A percentile compares a stretch with the other conserved stretches of the same genome.
Evolutionary conservation across 805 yeast species (phyloP).

Genomic region (Starmerella asiatica): DNA sequence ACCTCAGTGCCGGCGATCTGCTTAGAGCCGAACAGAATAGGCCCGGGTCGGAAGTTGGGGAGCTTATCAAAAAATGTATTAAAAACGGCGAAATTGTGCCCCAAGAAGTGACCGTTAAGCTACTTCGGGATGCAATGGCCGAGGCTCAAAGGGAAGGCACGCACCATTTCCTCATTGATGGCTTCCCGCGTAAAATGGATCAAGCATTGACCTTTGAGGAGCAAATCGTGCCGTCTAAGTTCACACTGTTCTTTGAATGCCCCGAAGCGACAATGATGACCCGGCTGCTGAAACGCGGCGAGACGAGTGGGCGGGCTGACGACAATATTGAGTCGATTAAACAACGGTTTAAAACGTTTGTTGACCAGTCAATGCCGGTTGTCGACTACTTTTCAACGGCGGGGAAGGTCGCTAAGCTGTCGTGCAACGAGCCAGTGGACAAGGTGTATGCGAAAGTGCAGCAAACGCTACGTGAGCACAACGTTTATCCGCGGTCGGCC

Average conservation of each 20-base stretch:
- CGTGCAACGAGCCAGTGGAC: slow-evolving; percentile 71
- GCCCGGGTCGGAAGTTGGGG: slow-evolving; percentile 70
- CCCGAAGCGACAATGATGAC: slow-evolving; percentile 68
- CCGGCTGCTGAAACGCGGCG: slow-evolving; percentile 78
- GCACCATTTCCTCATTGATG: slow-evolving; percentile 67
- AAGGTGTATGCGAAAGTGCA: slow-evolving; percentile 59
- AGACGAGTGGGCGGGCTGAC: slow-evolving; percentile 87
- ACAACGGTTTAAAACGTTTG: slow-evolving; percentile 75
- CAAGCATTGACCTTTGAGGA: slow-evolving; percentile 91
- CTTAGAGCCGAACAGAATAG: slow-evolving; percentile 84
- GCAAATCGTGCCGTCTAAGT: slow-evolving; percentile 32
- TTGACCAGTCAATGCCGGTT: slow-evolving; percentile 88
- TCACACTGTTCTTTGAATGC: slow-evolving; percentile 40
- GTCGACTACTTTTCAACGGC: slow-evolving; percentile 65
- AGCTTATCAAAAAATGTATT: slow-evolving; percentile 68
- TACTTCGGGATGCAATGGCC: slow-evolving; percentile 65
- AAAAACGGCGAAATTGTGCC: slow-evolving; percentile 88
- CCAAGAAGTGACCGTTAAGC: slow-evolving; percentile 73
- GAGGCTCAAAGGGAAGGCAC: slow-evolving; percentile 38
- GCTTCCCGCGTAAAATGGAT: slow-evolving; percentile 97
- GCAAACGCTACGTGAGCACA: slow-evolving; percentile 40
- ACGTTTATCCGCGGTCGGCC: slow-evolving; percentile 12
- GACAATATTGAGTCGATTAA: slow-evolving; percentile 84
- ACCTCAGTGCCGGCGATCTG: slow-evolving; percentile 91
- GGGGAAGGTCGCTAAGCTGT: slow-evolving; percentile 60